Conservation (phyloP, 345 rosid species). For the Iberis pinnata region DNA sequence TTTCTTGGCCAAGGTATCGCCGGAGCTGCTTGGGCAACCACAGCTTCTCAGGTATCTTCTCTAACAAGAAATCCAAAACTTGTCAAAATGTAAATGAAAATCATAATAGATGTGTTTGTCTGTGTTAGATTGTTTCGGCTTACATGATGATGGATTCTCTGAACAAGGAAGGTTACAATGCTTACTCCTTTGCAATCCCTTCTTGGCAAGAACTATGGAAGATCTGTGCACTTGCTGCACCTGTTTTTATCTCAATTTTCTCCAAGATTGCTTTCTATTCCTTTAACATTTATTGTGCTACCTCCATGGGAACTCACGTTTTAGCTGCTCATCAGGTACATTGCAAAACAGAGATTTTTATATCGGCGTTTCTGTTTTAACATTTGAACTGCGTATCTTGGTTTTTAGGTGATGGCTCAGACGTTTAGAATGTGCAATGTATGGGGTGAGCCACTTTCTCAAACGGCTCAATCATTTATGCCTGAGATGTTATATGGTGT, state of each 20-base stretch:
- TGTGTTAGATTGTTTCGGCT: slow-evolving; percentile 67
- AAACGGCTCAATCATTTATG: slow-evolving; percentile 92
- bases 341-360: neutral
- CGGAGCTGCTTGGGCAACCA: slow-evolving; percentile 97
- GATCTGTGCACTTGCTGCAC: slow-evolving; percentile 52
- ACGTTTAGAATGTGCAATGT: slow-evolving; percentile 56
- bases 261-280: slow-evolving; percentile 73
- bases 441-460: slow-evolving; percentile 87
- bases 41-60: slow-evolving; percentile 61
- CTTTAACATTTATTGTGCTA: slow-evolving; percentile 67
- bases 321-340: slow-evolving; percentile 93
- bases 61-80: neutral
- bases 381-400: neutral
- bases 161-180: slow-evolving; percentile 69
- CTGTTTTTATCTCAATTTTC: slow-evolving; percentile 33
- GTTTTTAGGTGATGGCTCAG: slow-evolving; percentile 60
- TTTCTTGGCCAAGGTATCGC: slow-evolving; percentile 74
- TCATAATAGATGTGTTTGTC: neutral
- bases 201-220: slow-evolving; percentile 48
- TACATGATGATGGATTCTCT: slow-evolving; percentile 82
- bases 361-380: neutral
- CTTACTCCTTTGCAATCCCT: slow-evolving; percentile 54
- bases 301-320: slow-evolving; percentile 67
- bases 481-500: slow-evolving; percentile 74
- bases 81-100: neutral